These are phyloP conservation scores for Medicago lupulina DNA, from an alignment of 306 rosid species.

Conservation along the genomic window DNA sequence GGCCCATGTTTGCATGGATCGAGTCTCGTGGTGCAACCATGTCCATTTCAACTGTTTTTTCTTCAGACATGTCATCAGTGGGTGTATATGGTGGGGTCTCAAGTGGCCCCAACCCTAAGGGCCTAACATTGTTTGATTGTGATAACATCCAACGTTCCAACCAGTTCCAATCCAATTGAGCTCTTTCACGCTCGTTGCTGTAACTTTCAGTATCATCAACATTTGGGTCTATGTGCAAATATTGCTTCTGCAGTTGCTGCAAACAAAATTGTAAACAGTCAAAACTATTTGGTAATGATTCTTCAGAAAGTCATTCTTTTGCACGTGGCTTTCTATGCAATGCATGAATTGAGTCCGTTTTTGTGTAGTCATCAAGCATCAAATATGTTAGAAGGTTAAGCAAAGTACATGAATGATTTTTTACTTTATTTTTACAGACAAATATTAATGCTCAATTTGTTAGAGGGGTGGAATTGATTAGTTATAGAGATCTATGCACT, in stretches of 20 bases:
- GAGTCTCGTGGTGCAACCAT: constrained; percentile 37
- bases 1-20: constrained; percentile 36
- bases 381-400: too few species aligned
- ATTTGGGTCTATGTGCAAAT: constrained; percentile 40
- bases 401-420: too few species aligned
- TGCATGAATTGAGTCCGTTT: too few species aligned
- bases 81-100: constrained; percentile 44
- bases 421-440: too few species aligned
- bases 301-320: too few species aligned
- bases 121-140: constrained; percentile 51
- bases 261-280: background rate
- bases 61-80: constrained; percentile 73
- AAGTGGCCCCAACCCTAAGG: constrained; percentile 22
- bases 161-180: constrained; percentile 87
- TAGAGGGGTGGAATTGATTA: too few species aligned
- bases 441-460: too few species aligned
- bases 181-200: constrained; percentile 49
- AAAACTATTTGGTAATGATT: background rate
- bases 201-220: constrained; percentile 46
- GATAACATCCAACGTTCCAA: constrained; percentile 86
- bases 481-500: too few species aligned
- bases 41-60: constrained; percentile 86
- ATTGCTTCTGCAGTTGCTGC: constrained; percentile 52
- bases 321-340: too few species aligned
- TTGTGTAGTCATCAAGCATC: too few species aligned